A percentile compares a stretch with the other conserved stretches of the same genome.
Evolutionary conservation across 805 yeast species (phyloP).

Genomic region (Candida michaelii): DNA sequence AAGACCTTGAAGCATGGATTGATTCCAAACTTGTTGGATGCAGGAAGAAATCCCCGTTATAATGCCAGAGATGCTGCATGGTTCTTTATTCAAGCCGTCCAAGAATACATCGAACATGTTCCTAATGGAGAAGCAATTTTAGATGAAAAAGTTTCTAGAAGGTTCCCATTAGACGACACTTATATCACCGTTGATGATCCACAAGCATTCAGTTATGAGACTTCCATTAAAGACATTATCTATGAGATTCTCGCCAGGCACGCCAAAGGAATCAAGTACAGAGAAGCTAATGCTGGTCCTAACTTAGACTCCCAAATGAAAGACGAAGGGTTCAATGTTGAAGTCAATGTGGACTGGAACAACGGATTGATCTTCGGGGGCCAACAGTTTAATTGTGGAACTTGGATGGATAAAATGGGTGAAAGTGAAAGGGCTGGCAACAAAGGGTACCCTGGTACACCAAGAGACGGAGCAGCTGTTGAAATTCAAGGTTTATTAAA

Average conservation of each 20-base stretch:
- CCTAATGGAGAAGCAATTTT: slow-evolving; percentile 71
- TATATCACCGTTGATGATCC: slow-evolving; percentile 69
- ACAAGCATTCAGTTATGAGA: slow-evolving; percentile 70
- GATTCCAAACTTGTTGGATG: slow-evolving; percentile 89
- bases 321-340: slow-evolving; percentile 87
- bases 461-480: slow-evolving; percentile 95
- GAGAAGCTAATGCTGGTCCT: slow-evolving; percentile 96
- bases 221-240: slow-evolving; percentile 71
- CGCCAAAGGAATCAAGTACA: slow-evolving; percentile 79
- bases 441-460: slow-evolving; percentile 95
- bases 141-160: slow-evolving; percentile 69
- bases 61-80: slow-evolving; percentile 97
- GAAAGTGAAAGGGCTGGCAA: slow-evolving; percentile 81
- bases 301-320: slow-evolving; percentile 87
- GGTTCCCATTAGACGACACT: slow-evolving; percentile 88
- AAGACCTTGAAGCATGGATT: slow-evolving; percentile 91
- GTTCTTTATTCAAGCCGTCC: slow-evolving; percentile 89
- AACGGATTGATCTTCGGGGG: slow-evolving; percentile 92
- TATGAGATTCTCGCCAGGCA: slow-evolving; percentile 85
- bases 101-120: slow-evolving; percentile 68
- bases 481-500: slow-evolving; percentile 89
- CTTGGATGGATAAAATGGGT: slow-evolving; percentile 99
- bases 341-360: slow-evolving; percentile 78
- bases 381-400: slow-evolving; percentile 89
- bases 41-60: slow-evolving; percentile 90